A percentile compares a stretch with the other conserved stretches of the same genome.
Evolutionary conservation across 2,329 filamentous ascomycete species (phyloP).

Genomic region (Emydomyces testavorans): DNA sequence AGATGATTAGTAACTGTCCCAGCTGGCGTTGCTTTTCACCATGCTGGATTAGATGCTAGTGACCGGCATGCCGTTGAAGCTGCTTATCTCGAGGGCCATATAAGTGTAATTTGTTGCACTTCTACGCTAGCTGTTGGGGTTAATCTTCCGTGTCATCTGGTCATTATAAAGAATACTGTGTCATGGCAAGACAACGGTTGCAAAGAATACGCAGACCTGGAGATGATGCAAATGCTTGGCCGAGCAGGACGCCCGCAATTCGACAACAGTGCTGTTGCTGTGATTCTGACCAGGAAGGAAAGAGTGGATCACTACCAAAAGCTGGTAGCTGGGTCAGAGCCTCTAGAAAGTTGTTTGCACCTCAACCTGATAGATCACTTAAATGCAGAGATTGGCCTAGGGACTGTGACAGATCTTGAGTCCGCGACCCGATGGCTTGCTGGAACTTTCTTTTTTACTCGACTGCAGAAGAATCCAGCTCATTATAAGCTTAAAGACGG

Average conservation of each 20-base stretch:
- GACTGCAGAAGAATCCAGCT: constrained; percentile 57
- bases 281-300: constrained; percentile 64
- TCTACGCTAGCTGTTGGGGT: constrained; percentile 75
- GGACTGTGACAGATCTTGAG: constrained; percentile 53
- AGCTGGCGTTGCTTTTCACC: constrained; percentile 67
- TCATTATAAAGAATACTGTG: constrained; percentile 70
- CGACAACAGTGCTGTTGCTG: constrained; percentile 60
- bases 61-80: constrained; percentile 58
- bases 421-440: constrained; percentile 63
- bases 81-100: constrained; percentile 56
- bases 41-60: constrained; percentile 56
- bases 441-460: constrained; percentile 67
- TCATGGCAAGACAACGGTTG: constrained; percentile 49
- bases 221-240: constrained; percentile 85
- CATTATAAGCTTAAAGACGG: constrained; percentile 57
- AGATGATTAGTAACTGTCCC: constrained; percentile 32
- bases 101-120: constrained; percentile 75
- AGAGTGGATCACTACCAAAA: constrained; percentile 57
- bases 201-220: constrained; percentile 67
- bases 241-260: constrained; percentile 76
- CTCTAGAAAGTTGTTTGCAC: constrained; percentile 68
- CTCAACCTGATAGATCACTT: constrained; percentile 69
- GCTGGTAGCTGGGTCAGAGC: constrained; percentile 61
- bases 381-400: constrained; percentile 70
- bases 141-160: constrained; percentile 72